phyloP scores from a whole-genome alignment of 2,329 filamentous ascomycete species.

The Lachnellula cervina region DNA sequence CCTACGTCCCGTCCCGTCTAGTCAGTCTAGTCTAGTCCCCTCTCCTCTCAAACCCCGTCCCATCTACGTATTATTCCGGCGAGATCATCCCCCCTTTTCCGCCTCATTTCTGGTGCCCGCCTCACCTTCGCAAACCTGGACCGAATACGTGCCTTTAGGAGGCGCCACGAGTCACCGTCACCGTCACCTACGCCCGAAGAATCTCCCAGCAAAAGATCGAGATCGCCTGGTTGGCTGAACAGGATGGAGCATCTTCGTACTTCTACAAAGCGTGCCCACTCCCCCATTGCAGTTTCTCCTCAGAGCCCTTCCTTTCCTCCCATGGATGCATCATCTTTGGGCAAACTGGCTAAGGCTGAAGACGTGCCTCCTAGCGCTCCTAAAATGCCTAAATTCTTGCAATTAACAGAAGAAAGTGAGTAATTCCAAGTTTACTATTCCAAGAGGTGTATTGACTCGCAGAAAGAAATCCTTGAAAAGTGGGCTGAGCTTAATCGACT shows the following conservation, averaged over 20 bases:
- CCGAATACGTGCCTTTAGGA: conserved; percentile 28
- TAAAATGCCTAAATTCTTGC: conserved; percentile 48
- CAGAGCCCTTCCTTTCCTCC: conserved; percentile 11
- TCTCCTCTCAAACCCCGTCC: background rate
- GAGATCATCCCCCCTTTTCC: background rate
- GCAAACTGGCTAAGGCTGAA: conserved; percentile 9
- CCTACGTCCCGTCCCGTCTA: background rate
- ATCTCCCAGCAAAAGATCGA: background rate
- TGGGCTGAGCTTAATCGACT: conserved; percentile 59
- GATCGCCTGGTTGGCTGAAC: conserved; percentile 26
- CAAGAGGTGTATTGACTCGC: conserved; percentile 9
- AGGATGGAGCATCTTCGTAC: conserved; percentile 27
- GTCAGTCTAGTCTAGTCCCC: background rate
- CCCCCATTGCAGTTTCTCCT: conserved; percentile 14
- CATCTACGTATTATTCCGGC: background rate
- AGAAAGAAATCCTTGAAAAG: conserved; percentile 51
- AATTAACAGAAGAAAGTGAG: conserved; percentile 44
- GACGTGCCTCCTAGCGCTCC: background rate
- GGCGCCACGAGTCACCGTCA: conserved; percentile 27
- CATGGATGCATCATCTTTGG: conserved; percentile 14
- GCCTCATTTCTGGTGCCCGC: conserved; percentile 9
- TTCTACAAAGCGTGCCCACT: conserved; percentile 24
- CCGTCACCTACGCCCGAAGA: conserved; percentile 13
- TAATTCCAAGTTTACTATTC: conserved; percentile 4
- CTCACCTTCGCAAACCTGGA: conserved; percentile 22